Conservation (phyloP, 2,329 filamentous ascomycete genomes). For the Phialocephala subalpina region DNA sequence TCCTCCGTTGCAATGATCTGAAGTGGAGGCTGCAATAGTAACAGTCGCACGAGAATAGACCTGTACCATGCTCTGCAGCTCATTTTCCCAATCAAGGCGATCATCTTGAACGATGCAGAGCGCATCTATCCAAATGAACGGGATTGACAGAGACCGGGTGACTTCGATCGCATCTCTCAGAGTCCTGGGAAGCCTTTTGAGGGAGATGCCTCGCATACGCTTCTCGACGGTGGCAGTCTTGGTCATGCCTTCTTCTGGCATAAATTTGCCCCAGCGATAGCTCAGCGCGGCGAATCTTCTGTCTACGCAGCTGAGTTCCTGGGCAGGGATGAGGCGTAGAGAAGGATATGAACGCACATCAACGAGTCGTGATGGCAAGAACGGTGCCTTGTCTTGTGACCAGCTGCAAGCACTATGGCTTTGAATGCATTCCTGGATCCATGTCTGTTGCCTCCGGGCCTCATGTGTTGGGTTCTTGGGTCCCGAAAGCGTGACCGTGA, state of each 20-base stretch:
- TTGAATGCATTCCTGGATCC: not conserved
- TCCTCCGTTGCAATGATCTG: too few species aligned
- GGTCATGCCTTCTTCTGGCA: not conserved
- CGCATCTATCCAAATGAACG: too few species aligned
- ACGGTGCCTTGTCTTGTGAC: not conserved
- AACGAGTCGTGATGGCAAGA: not conserved
- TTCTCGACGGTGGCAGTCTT: not conserved
- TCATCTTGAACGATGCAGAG: too few species aligned
- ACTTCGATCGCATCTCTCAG: too few species aligned
- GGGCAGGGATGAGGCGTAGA: not conserved
- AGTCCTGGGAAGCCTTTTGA: too few species aligned
- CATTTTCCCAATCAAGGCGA: too few species aligned
- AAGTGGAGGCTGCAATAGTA: too few species aligned
- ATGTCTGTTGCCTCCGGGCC: not conserved
- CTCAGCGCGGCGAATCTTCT: not conserved
- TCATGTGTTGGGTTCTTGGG: not conserved
- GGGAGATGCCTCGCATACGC: too few species aligned
- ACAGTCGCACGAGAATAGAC: too few species aligned
- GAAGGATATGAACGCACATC: not conserved
- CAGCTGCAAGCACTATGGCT: not conserved
- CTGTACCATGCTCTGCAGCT: too few species aligned
- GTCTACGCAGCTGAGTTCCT: not conserved
- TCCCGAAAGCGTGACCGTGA: not conserved
- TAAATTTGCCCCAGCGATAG: not conserved
- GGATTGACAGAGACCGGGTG: too few species aligned